These are phyloP conservation scores for Ballota nigra DNA, from an alignment of 257 asterid species.

Conservation along the genomic window DNA sequence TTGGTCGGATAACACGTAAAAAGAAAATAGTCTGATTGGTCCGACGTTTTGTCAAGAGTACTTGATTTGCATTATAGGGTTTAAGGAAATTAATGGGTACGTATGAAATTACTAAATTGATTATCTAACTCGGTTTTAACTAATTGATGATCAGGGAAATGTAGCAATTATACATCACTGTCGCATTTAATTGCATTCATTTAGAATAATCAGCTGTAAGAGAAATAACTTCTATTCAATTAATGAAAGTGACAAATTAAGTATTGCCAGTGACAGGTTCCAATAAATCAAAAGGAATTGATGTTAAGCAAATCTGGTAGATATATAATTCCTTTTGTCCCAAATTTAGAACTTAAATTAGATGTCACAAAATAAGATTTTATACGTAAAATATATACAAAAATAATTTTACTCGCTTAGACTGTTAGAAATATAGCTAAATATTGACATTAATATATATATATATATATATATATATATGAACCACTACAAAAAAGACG, in stretches of 20 bases:
- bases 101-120: neutral
- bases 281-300: conserved; percentile 14
- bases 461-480: too few relatives aligned
- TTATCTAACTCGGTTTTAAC: neutral
- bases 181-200: neutral
- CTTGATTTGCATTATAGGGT: neutral
- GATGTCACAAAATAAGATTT: neutral
- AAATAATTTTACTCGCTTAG: neutral
- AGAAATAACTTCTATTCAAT: neutral
- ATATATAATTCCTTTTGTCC: neutral
- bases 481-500: too few relatives aligned
- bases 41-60: too few relatives aligned
- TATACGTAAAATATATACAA: neutral
- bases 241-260: conserved; percentile 14
- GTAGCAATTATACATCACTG: conserved; percentile 16
- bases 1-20: too few relatives aligned
- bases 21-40: too few relatives aligned
- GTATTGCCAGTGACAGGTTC: conserved; percentile 17
- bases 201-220: neutral
- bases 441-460: too few relatives aligned
- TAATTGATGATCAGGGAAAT: conserved; percentile 3
- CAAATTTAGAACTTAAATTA: neutral
- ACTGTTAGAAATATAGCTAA: neutral
- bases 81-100: neutral
- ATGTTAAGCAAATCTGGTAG: conserved; percentile 8